Evolutionary conservation across 2,329 filamentous ascomycete species (phyloP), one percentile per base, ranked within the genome.

Genomic region (Aphanocladium album): DNA sequence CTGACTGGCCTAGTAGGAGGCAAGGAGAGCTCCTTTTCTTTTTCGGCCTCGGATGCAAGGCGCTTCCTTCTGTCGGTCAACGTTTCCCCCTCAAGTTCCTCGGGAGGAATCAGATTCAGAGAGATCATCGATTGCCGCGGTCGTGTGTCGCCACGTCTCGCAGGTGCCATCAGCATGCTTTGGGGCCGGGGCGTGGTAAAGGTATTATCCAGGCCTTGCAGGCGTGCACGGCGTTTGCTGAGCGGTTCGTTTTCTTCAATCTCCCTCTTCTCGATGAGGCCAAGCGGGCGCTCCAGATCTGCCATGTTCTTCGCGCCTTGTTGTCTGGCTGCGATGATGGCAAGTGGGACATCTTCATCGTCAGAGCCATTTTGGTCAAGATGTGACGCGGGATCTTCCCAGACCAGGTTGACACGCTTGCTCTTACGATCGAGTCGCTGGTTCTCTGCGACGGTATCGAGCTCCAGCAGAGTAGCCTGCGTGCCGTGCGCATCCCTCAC

Each of bases 201-300:
- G 75, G 76, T 74, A 19, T 82, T 80, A 47, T 80, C 77, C 17
- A 83, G 80, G 41, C 90, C 90, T 47, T 88, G 83, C 7, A 97
- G 80, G 60, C 93, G 83, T 45, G 88, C 89, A 52, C 90, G 86
- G 2, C 93, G 87, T 43, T 82, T 82, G 67, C 89, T 92, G 21
- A 97, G 79, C 0, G 95, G 93, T 71, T 98, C 95, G 60, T 92
- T 95, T 68, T 99, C 95, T 71, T 99, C 95, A 65, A 95, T 77
- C 62, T 96, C 89, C 51, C 91, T 86, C 67, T 85, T 86, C 70
- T 96, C 89, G 79, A 95, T 87, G 60, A 95, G 73, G 5, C 90
- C 90, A 5, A 91, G 72, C 0, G 90, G 89, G 12, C 86, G 76
- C 74, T 86, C 81, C 64, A 87, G 69, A 74, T 84, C 81, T 61